Conservation (phyloP, 352 stramenopile genomes). For the Phytophthora citricola region DNA sequence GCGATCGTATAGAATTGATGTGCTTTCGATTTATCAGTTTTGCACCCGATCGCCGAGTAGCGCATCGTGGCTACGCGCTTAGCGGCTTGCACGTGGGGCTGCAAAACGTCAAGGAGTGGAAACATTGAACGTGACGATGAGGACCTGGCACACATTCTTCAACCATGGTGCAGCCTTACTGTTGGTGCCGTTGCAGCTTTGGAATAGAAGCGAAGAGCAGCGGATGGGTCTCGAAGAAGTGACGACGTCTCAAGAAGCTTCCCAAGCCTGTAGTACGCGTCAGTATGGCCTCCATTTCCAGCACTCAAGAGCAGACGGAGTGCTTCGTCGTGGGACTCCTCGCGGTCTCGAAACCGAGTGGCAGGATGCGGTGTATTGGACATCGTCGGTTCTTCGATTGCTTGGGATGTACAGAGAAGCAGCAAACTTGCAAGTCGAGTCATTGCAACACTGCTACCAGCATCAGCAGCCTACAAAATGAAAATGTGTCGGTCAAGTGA, state of each 20-base stretch:
- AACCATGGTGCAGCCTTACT: slow-evolving; percentile 16
- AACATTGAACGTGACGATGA: not conserved
- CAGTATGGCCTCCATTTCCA: slow-evolving; percentile 41
- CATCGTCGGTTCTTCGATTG: slow-evolving; percentile 1
- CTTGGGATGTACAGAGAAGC: slow-evolving; percentile 24
- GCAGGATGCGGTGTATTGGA: slow-evolving; percentile 1
- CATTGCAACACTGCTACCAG: slow-evolving; percentile 60
- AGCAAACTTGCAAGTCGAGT: slow-evolving; percentile 59
- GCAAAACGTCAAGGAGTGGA: not conserved
- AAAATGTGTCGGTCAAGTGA: slow-evolving; percentile 7
- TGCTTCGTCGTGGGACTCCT: slow-evolving; percentile 70
- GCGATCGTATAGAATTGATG: slow-evolving; percentile 67
- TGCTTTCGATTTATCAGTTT: slow-evolving; percentile 55
- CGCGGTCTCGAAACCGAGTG: slow-evolving; percentile 51
- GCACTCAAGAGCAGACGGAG: slow-evolving; percentile 63
- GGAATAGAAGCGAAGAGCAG: slow-evolving; percentile 65
- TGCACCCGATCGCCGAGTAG: slow-evolving; percentile 65
- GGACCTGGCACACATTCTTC: not conserved
- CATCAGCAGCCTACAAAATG: slow-evolving; percentile 37
- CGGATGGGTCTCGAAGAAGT: slow-evolving; percentile 54
- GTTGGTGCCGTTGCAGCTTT: slow-evolving; percentile 51
- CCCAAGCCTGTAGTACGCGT: slow-evolving; percentile 53
- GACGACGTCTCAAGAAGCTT: slow-evolving; percentile 63
- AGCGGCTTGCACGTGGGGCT: slow-evolving; percentile 55
- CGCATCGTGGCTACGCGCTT: slow-evolving; percentile 66